Evolutionary conservation across 805 yeast species (phyloP), one percentile per base, ranked within the genome.

Genomic region (Myxozyma neotropica): DNA sequence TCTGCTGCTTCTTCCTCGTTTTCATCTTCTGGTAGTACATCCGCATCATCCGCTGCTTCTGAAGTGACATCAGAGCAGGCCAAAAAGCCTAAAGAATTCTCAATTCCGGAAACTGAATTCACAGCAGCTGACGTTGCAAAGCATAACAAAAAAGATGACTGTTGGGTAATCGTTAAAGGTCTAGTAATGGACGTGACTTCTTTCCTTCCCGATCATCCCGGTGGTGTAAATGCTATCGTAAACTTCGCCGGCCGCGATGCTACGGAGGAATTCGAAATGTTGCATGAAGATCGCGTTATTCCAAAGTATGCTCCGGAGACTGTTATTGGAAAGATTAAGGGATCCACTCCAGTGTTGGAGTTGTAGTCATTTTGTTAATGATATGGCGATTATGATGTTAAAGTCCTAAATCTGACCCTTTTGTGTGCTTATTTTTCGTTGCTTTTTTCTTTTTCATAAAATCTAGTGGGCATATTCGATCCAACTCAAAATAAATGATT

Each of bases 191-290:
- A 87, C 70, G 78, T 85, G 27, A 80, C 89, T 21, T 60, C 69
- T 31, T 79, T 87, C 63, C 72, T 83, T 4, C 78, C 74, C 31
- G 79, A 78, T 50, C 94, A 87, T 65, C 89, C 89, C 5, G 89
- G 89, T 27, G 89, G 89, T 7, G 80, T 73, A 17, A 82, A 82
- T 52, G 78, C 85, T 13, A 81, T 83, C 59, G 75, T 83, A 50
- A 94, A 88, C 68, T 81, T 85, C 71, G 96, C 89, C 19, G 96
- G 96, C 44, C 80, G 82, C 59, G 96, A 90, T 71, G 92, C 91
- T 47, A 84, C 89, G 7, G 75, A 71, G 52, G 82, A 84, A 42
- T 85, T 85, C 66, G 85, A 83, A 83, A 83, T 78, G 82, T 71
- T 83, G 54, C 87, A 83, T 68, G 84, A 82, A 57, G 87, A 83